A percentile compares a stretch with the other conserved stretches of the same genome.
Evolutionary conservation across 805 yeast genomes (phyloP).

Genomic region (Komagataella phaffii): DNA sequence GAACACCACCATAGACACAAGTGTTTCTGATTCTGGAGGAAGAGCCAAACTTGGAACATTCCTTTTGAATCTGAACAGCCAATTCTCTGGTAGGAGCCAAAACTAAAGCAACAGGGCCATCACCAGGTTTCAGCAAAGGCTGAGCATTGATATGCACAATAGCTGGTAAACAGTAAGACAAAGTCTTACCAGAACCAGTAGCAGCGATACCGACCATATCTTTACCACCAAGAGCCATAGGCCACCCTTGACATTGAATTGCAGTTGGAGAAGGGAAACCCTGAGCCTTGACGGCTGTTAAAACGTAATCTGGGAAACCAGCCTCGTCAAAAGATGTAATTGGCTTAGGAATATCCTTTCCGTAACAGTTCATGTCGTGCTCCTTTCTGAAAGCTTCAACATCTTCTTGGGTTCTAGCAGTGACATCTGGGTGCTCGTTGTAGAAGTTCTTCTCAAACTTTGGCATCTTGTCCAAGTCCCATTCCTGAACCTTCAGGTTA

Average conservation of each 20-base stretch:
- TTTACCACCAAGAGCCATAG: slow-evolving; percentile 98
- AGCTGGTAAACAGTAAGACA: slow-evolving; percentile 92
- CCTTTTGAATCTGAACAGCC: slow-evolving; percentile 94
- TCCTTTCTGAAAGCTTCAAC: slow-evolving; percentile 64
- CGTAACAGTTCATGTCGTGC: slow-evolving; percentile 76
- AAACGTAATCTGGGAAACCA: slow-evolving; percentile 92
- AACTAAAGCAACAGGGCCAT: slow-evolving; percentile 93
- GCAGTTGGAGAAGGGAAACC: slow-evolving; percentile 94
- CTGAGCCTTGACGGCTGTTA: slow-evolving; percentile 76
- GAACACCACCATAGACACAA: slow-evolving; percentile 99
- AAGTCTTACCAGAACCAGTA: slow-evolving; percentile 98
- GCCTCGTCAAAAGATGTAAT: slow-evolving; percentile 90
- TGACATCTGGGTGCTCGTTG: slow-evolving; percentile 69
- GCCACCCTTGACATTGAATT: slow-evolving; percentile 99
- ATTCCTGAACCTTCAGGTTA: slow-evolving; percentile 58
- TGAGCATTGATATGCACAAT: slow-evolving; percentile 98
- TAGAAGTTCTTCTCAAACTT: slow-evolving; percentile 93
- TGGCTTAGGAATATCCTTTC: slow-evolving; percentile 87
- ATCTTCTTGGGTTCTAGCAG: slow-evolving; percentile 63
- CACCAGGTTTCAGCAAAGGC: slow-evolving; percentile 85
- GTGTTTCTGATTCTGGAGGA: slow-evolving; percentile 91
- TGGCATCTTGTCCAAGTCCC: slow-evolving; percentile 69
- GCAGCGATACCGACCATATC: slow-evolving; percentile 99
- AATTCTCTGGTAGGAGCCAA: slow-evolving; percentile 98
- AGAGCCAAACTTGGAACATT: slow-evolving; percentile 88